Conservation (phyloP, 352 stramenopile species). For the Phytophthora pistaciae region DNA sequence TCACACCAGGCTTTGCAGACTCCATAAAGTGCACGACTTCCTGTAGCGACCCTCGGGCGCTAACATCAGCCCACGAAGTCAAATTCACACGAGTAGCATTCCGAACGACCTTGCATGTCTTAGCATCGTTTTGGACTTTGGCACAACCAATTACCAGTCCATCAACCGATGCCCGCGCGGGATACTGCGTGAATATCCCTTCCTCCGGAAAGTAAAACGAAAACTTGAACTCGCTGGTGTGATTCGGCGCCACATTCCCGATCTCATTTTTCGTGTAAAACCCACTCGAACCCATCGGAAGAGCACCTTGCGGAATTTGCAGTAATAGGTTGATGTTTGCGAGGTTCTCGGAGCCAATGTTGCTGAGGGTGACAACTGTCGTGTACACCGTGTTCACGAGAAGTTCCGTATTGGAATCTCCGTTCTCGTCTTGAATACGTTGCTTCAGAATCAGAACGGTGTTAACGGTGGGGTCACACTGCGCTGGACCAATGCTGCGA, state of each 20-base stretch:
- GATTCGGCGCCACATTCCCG: conserved; percentile 44
- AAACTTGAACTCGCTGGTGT: conserved; percentile 48
- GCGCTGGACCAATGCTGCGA: conserved; percentile 47
- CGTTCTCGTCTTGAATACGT: conserved; percentile 42
- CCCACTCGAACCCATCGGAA: conserved; percentile 46
- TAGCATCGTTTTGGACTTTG: conserved; percentile 19
- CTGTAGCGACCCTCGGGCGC: conserved; percentile 47
- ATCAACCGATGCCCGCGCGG: conserved; percentile 51
- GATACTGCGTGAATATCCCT: conserved; percentile 62
- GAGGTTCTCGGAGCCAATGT: conserved; percentile 47
- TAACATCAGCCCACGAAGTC: conserved; percentile 68
- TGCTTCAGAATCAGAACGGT: conserved; percentile 62
- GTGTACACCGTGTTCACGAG: conserved; percentile 61
- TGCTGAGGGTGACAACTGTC: conserved; percentile 64
- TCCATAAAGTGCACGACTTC: conserved; percentile 49
- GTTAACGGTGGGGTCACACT: conserved; percentile 36
- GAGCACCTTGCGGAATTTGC: conserved; percentile 68
- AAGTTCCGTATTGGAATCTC: conserved; percentile 43
- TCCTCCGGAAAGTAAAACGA: conserved; percentile 69
- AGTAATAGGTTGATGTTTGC: conserved; percentile 58
- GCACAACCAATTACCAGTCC: conserved; percentile 51
- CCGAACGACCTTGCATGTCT: conserved; percentile 37
- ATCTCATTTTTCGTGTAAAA: conserved; percentile 67
- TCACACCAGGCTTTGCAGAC: conserved; percentile 35
- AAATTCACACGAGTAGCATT: conserved; percentile 52